Evolutionary conservation across 2,329 filamentous ascomycete species (phyloP).

Genomic region (Zasmidium angulare): DNA sequence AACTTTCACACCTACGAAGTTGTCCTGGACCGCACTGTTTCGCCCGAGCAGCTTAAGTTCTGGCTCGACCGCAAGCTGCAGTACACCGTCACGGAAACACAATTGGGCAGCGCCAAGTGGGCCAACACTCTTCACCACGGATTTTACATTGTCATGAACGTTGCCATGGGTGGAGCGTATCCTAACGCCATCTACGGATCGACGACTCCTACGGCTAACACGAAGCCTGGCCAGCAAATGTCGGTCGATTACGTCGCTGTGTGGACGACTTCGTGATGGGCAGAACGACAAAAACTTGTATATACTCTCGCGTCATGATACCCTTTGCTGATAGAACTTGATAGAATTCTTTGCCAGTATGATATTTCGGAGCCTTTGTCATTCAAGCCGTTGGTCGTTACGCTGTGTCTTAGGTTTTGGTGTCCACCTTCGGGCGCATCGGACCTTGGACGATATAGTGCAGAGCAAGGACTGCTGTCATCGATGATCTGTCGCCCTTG

Average conservation of each 20-base stretch:
- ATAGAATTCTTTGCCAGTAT: background rate
- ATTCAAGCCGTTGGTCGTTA: no score
- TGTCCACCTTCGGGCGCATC: no score
- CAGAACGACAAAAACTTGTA: background rate
- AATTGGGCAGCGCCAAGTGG: constrained; percentile 28
- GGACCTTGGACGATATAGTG: no score
- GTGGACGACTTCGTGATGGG: constrained; percentile 16
- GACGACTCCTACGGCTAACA: constrained; percentile 26
- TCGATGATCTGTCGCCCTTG: no score
- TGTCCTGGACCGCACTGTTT: constrained; percentile 28
- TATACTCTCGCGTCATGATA: constrained; percentile 1
- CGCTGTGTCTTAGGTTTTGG: no score
- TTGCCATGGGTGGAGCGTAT: constrained; percentile 33
- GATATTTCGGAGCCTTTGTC: no score
- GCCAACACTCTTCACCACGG: constrained; percentile 27
- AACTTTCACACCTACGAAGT: constrained; percentile 34
- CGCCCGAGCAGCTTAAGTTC: constrained; percentile 27
- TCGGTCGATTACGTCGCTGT: constrained; percentile 27
- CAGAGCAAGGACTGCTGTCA: no score
- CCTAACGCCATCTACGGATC: constrained; percentile 28
- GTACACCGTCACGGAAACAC: constrained; percentile 22
- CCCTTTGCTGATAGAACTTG: constrained; percentile 1
- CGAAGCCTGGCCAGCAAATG: constrained; percentile 21
- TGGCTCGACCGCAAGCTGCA: constrained; percentile 27
- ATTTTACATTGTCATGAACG: constrained; percentile 30